These are phyloP conservation scores for Fusarium longipes DNA, from an alignment of 2,329 filamentous ascomycete species.

Conservation along the genomic window DNA sequence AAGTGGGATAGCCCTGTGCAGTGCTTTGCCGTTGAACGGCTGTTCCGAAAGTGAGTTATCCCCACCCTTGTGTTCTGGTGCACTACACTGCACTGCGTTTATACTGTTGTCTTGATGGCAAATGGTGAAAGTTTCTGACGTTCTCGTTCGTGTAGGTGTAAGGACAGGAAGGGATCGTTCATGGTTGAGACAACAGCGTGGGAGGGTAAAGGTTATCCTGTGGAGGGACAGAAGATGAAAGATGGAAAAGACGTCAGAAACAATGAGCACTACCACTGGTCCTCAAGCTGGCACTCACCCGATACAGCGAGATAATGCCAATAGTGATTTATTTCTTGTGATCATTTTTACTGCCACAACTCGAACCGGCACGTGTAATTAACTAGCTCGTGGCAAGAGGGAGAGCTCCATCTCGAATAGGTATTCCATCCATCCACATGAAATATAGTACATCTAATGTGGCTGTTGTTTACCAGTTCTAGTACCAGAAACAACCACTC, in stretches of 20 bases:
- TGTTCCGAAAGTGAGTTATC: slow-evolving; percentile 67
- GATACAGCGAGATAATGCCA: slow-evolving; percentile 43
- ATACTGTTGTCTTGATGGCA: neutral
- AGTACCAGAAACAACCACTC: neutral
- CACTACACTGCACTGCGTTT: neutral
- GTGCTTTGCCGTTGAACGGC: slow-evolving; percentile 68
- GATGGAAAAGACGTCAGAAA: slow-evolving; percentile 28
- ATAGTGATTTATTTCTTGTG: neutral
- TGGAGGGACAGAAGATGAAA: slow-evolving; percentile 16
- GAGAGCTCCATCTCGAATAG: neutral
- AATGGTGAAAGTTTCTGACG: slow-evolving; percentile 5
- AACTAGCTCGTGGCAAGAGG: neutral
- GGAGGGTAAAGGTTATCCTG: slow-evolving; percentile 57
- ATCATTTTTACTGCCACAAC: neutral
- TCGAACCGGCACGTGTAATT: neutral
- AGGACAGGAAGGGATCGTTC: slow-evolving; percentile 67
- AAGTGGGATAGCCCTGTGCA: slow-evolving; percentile 59
- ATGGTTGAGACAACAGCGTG: slow-evolving; percentile 73
- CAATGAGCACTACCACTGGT: slow-evolving; percentile 49
- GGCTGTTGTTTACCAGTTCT: no score
- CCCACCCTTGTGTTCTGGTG: neutral
- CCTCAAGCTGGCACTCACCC: slow-evolving; percentile 51
- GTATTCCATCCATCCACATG: neutral
- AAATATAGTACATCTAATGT: no score
- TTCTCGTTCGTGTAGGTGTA: slow-evolving; percentile 61